A percentile compares a stretch with the other conserved stretches of the same genome.
phyloP scores from a whole-genome alignment of 2,329 filamentous ascomycete genomes.

The Thermochaetoides dissita region DNA sequence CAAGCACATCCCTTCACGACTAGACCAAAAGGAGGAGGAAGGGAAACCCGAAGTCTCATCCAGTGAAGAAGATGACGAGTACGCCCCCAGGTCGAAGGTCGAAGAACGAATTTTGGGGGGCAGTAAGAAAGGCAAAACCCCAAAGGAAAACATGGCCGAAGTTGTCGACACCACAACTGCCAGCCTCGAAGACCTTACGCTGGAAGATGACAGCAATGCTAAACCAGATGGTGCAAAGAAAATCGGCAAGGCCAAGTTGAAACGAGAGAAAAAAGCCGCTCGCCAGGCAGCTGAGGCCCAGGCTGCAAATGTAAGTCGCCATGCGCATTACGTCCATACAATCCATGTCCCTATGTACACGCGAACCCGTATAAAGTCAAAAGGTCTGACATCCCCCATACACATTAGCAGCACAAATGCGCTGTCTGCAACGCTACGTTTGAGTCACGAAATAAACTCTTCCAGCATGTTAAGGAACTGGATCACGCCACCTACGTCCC shows the following conservation, averaged over 20 bases:
- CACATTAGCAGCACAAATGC: slow-evolving; percentile 27
- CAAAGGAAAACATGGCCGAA: not conserved
- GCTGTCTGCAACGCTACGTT: slow-evolving; percentile 32
- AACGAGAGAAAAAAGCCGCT: slow-evolving; percentile 34
- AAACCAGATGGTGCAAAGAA: slow-evolving; percentile 22
- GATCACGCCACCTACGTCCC: slow-evolving; percentile 45
- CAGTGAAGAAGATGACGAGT: slow-evolving; percentile 25
- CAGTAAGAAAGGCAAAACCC: slow-evolving; percentile 2
- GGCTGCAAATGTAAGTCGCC: slow-evolving; percentile 23
- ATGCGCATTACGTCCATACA: not conserved
- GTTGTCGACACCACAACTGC: slow-evolving; percentile 4
- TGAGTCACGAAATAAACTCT: slow-evolving; percentile 55
- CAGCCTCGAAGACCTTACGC: slow-evolving; percentile 8
- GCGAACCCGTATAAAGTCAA: not conserved
- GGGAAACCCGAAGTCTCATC: not conserved
- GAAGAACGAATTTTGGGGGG: slow-evolving; percentile 24
- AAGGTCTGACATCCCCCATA: not conserved
- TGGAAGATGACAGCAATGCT: slow-evolving; percentile 3
- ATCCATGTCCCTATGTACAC: not conserved
- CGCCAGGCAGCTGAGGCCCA: slow-evolving; percentile 23
- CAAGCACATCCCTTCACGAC: not conserved
- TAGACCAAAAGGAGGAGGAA: not conserved
- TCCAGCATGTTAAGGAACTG: slow-evolving; percentile 55
- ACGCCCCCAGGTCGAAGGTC: slow-evolving; percentile 31
- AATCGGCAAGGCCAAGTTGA: slow-evolving; percentile 36